Evolutionary conservation across 1,284 basidiomycete genomes (phyloP).

Genomic region (Earliella scabrosa): DNA sequence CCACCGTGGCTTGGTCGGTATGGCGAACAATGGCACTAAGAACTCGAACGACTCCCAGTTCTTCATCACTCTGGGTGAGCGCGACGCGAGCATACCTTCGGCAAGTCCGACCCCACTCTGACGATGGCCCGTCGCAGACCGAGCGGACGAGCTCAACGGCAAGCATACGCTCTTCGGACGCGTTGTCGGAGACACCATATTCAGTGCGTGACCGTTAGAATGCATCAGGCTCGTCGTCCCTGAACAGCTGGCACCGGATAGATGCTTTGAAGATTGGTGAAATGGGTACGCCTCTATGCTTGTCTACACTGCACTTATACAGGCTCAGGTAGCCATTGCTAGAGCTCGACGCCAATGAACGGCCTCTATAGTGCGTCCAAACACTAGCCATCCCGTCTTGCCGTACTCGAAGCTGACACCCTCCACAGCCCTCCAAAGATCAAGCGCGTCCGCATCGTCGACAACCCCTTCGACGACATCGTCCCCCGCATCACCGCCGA

Average conservation of each 20-base stretch:
- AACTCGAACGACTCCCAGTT: slow-evolving; percentile 90
- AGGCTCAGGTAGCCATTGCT: slow-evolving; percentile 25
- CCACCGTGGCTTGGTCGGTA: slow-evolving; percentile 89
- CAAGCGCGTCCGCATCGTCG: slow-evolving; percentile 79
- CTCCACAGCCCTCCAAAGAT: slow-evolving; percentile 84
- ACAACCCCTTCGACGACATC: slow-evolving; percentile 95
- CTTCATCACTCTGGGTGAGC: slow-evolving; percentile 84
- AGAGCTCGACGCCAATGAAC: slow-evolving; percentile 85
- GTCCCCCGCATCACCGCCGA: slow-evolving; percentile 95
- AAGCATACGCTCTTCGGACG: slow-evolving; percentile 90
- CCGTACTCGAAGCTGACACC: not conserved
- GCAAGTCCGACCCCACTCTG: not conserved
- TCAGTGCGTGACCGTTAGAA: slow-evolving; percentile 69
- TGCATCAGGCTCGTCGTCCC: too few relatives aligned
- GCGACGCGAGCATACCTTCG: too few relatives aligned
- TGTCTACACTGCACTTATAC: not conserved
- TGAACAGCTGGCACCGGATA: slow-evolving; percentile 32
- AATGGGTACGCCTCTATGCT: slow-evolving; percentile 56
- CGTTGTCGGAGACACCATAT: slow-evolving; percentile 82
- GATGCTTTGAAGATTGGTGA: slow-evolving; percentile 92
- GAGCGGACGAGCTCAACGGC: slow-evolving; percentile 87
- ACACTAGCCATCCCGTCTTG: not conserved
- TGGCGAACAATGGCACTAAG: slow-evolving; percentile 90
- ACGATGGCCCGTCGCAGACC: slow-evolving; percentile 51
- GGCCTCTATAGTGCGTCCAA: slow-evolving; percentile 80